Conservation (phyloP, 441 rosid genomes). For the Pelargonium cotyledonis region DNA sequence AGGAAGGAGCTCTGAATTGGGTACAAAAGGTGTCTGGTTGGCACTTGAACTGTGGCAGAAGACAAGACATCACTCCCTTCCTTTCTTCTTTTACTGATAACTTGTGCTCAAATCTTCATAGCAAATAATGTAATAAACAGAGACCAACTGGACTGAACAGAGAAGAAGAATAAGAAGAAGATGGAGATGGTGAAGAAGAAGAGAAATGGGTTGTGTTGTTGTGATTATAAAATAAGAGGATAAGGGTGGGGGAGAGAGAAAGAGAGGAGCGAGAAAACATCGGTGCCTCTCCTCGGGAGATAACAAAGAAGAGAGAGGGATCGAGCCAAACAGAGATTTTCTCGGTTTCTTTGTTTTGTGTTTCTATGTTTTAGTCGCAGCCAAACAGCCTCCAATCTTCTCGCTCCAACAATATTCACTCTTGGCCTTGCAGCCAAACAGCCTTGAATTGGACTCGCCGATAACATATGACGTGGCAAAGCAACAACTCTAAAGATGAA, state of each 20-base stretch:
- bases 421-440: too few species aligned
- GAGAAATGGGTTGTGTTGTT: neutral
- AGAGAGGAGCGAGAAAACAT: constrained; percentile 7
- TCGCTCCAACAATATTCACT: too few species aligned
- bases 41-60: constrained; percentile 88
- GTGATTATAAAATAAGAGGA: constrained; percentile 27
- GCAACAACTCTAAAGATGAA: too few species aligned
- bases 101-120: neutral
- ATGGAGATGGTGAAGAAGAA: neutral
- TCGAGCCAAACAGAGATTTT: too few species aligned
- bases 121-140: neutral
- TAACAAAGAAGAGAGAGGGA: constrained; percentile 13
- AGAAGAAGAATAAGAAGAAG: neutral
- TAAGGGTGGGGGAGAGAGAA: constrained; percentile 27
- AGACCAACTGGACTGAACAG: neutral
- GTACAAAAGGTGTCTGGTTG: constrained; percentile 65
- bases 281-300: constrained; percentile 6
- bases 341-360: too few species aligned
- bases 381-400: too few species aligned
- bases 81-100: neutral
- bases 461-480: too few species aligned
- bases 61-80: constrained; percentile 62
- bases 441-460: too few species aligned
- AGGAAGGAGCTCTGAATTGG: constrained; percentile 45
- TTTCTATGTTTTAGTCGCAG: too few species aligned